Evolutionary conservation across 2,329 filamentous ascomycete genomes (phyloP), one percentile per base, ranked within the genome.

Genomic region (Lasiodiplodia gonubiensis): DNA sequence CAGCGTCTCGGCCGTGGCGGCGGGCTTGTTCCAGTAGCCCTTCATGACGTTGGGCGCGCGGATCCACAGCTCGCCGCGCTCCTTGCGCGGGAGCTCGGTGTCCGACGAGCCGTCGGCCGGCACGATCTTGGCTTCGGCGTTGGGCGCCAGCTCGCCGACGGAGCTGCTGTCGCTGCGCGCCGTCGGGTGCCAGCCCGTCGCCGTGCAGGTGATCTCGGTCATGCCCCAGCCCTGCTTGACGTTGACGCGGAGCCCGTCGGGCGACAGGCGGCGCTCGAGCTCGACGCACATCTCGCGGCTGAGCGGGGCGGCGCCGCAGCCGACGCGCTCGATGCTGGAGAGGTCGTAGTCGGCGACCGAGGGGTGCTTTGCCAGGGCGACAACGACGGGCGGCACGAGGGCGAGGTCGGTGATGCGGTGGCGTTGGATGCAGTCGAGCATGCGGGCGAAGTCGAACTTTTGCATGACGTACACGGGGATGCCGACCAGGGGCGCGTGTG

Each of bases 191-290:
- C 89, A 93, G 7, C 84, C 84, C 14, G 91, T 84, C 21, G 86
- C 83, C 0, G 90, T 88, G 76, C 92, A 94, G 0, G 92, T 95
- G 2, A 82, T 79, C 74, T 95, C 92, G 1, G 92, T 95, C 92
- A 96, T 94, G 5, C 93, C 93, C 90, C 92, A 96, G 4, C 92
- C 92, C 77, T 94, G 92, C 74, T 84, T 86, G 33, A 89, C 74
- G 71, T 85, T 85, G 27, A 88, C 77, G 25, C 77, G 74, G 7
- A 11, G 42, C 16, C 82, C 80, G 1, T 70, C 74, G 1, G 80
- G 78, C 82, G 88, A 88, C 67, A 89, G 74, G 68, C 80, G 83
- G 7, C n/a, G 18, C 74, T 90, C 84, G 11, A 88, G 85, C 70
- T 90, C 87, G 8, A 69, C 72, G 46, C 74, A 76, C 0, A 79